These are phyloP conservation scores for Auxenochlorella pyrenoidosa DNA, from an alignment of 139 green algal genomes.

Conservation along the genomic window DNA sequence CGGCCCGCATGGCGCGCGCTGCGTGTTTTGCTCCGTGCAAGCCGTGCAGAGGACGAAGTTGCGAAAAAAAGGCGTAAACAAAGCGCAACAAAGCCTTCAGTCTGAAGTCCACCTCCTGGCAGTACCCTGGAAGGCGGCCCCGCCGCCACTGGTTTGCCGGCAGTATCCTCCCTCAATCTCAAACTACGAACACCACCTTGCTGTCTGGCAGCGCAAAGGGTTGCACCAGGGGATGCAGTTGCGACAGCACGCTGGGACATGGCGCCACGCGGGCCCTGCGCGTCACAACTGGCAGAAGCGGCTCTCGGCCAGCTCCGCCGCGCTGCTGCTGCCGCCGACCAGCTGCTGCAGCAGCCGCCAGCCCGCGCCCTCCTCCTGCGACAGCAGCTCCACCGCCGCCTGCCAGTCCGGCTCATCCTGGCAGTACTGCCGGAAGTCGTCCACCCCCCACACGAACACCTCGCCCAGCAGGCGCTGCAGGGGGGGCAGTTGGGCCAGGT, in stretches of 20 bases:
- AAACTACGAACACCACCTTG: not conserved
- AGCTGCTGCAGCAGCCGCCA: constrained; percentile 65
- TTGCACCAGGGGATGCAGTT: too few relatives aligned
- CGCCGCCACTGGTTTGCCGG: too few relatives aligned
- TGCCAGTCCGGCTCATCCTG: constrained; percentile 48
- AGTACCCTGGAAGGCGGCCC: too few relatives aligned
- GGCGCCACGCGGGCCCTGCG: not conserved
- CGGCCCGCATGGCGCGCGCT: too few relatives aligned
- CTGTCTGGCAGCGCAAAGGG: not conserved
- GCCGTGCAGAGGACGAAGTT: too few relatives aligned
- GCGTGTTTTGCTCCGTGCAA: too few relatives aligned
- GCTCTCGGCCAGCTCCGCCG: constrained; percentile 21
- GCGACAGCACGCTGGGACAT: not conserved
- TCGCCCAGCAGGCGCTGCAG: constrained; percentile 42
- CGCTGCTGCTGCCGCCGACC: constrained; percentile 15
- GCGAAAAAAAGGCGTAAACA: too few relatives aligned
- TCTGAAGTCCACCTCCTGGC: too few relatives aligned
- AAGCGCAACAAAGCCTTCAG: too few relatives aligned
- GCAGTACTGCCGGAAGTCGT: constrained; percentile 46
- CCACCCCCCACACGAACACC: constrained; percentile 47
- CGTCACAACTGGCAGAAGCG: constrained; percentile 33
- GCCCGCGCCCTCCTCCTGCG: constrained; percentile 47
- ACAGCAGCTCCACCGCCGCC: constrained; percentile 56
- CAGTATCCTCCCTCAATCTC: not conserved
- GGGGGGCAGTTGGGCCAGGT: too few relatives aligned